Conservation (phyloP, 164 flowering plant genomes). For the Umbellularia californica region DNA sequence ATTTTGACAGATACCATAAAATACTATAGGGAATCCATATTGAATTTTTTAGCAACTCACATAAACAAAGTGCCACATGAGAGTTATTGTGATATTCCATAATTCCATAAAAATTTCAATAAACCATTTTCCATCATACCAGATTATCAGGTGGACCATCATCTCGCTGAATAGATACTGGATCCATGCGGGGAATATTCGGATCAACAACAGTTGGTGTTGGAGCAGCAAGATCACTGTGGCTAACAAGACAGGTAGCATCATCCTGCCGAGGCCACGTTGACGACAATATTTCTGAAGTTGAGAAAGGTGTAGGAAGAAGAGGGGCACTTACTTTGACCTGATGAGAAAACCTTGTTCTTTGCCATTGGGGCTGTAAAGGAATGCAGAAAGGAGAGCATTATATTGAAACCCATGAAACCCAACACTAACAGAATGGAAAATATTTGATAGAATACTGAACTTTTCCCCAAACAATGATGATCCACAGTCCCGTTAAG, state of each 20-base stretch:
- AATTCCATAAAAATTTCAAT: not conserved
- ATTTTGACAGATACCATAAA: not conserved
- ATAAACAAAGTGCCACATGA: not conserved
- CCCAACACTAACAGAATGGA: not conserved
- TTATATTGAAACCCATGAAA: not conserved
- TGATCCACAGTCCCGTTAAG: not conserved
- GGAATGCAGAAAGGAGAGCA: slow-evolving; percentile 2
- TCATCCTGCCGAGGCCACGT: slow-evolving; percentile 41
- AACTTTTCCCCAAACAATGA: not conserved
- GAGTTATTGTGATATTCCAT: not conserved
- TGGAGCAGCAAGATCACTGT: slow-evolving; percentile 20
- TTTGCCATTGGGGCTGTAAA: slow-evolving; percentile 28
- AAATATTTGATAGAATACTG: not conserved
- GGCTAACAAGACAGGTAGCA: slow-evolving; percentile 9
- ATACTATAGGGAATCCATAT: not conserved
- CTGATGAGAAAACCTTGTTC: slow-evolving; percentile 29
- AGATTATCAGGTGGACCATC: slow-evolving; percentile 29
- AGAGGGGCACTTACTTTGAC: slow-evolving; percentile 24
- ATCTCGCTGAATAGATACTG: slow-evolving; percentile 24
- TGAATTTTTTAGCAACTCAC: not conserved
- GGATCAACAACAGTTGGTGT: slow-evolving; percentile 17
- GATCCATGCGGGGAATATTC: slow-evolving; percentile 18
- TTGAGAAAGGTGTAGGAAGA: slow-evolving; percentile 18
- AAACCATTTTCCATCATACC: slow-evolving; percentile 22
- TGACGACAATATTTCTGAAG: slow-evolving; percentile 23